A percentile compares a stretch with the other conserved stretches of the same genome.
These are phyloP conservation scores for Solanum lycopersicoides DNA, from an alignment of 257 asterid genomes.

Conservation along the genomic window DNA sequence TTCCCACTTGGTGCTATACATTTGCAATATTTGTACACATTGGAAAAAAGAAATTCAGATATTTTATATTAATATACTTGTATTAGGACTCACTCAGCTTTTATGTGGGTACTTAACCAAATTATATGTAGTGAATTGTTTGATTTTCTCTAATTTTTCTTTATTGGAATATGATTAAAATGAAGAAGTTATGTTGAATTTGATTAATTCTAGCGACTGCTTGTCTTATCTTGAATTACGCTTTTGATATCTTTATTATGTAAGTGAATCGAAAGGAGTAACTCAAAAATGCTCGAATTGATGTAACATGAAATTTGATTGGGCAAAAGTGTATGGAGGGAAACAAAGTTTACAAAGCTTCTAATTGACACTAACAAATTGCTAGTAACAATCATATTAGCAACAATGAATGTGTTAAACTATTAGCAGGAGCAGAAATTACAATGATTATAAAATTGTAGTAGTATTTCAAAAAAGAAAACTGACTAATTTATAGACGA, in stretches of 20 bases:
- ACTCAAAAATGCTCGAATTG: background rate
- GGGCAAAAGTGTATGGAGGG: background rate
- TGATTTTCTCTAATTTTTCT: background rate
- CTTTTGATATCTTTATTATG: accelerated
- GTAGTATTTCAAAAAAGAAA: background rate
- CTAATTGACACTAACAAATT: background rate
- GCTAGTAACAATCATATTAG: background rate
- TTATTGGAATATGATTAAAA: background rate
- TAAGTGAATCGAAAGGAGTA: accelerated
- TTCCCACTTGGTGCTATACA: conserved; percentile 2
- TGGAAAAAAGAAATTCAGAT: background rate
- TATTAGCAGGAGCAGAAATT: background rate
- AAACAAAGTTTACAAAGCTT: background rate
- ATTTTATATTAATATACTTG: background rate
- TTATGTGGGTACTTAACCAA: background rate
- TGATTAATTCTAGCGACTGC: background rate
- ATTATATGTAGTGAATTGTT: background rate
- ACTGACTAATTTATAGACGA: background rate
- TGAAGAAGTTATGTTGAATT: background rate
- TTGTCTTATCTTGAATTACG: background rate
- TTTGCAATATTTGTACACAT: background rate
- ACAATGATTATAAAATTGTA: background rate
- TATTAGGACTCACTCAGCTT: background rate
- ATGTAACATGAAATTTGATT: background rate
- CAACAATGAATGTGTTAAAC: background rate